Conservation (phyloP, 1,284 basidiomycete species). For the Schizophyllum amplum region DNA sequence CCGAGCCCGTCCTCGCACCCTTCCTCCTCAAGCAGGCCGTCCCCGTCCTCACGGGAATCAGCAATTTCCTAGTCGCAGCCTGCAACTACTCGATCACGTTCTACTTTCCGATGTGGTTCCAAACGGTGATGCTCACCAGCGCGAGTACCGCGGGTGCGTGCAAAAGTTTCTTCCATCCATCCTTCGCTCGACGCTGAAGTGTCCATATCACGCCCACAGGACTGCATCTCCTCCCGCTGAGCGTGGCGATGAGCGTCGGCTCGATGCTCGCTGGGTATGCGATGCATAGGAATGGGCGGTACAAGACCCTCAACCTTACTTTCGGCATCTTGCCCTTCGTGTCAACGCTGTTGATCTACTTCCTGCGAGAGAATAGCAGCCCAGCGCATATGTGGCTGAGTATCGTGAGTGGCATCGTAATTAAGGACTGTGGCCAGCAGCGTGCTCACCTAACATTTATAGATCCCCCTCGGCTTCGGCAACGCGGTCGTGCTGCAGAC, state of each 20-base stretch:
- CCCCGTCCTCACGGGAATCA: conserved; percentile 62
- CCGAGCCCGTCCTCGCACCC: conserved; percentile 71
- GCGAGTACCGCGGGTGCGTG: conserved; percentile 52
- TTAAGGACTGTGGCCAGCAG: not conserved
- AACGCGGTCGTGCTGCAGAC: conserved; percentile 79
- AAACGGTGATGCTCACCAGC: conserved; percentile 68
- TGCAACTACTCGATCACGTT: conserved; percentile 74
- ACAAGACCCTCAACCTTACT: conserved; percentile 63
- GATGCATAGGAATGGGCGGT: conserved; percentile 76
- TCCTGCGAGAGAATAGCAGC: conserved; percentile 52
- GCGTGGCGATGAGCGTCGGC: conserved; percentile 63
- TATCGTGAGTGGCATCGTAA: conserved; percentile 44
- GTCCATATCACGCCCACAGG: conserved; percentile 34
- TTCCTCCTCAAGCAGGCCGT: conserved; percentile 57
- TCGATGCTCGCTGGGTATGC: conserved; percentile 77
- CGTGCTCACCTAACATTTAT: not conserved
- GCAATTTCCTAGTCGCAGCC: conserved; percentile 69
- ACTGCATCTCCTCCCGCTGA: conserved; percentile 74
- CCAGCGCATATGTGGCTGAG: conserved; percentile 65
- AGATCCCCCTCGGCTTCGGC: conserved; percentile 74
- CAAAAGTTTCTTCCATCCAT: too few species aligned
- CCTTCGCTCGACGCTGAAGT: too few species aligned
- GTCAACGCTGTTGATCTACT: conserved; percentile 48
- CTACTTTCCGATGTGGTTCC: conserved; percentile 85
- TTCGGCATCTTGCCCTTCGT: conserved; percentile 69